Evolutionary conservation across 2,329 filamentous ascomycete genomes (phyloP), one percentile per base, ranked within the genome.

Genomic region (Aaosphaeria arxii): DNA sequence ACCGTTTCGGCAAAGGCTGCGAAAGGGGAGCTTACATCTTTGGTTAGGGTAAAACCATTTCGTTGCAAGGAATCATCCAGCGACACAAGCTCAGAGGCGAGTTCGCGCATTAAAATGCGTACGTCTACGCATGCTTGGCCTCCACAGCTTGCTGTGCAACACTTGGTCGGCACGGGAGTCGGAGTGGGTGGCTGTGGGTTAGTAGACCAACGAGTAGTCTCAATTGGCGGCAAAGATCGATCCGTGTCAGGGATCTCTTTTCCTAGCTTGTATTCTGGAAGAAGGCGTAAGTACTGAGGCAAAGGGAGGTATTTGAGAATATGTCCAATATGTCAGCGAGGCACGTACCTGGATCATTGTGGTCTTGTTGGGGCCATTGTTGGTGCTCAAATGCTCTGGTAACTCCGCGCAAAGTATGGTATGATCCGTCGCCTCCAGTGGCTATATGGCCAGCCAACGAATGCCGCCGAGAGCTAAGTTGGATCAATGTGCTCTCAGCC

Each of bases 121-220:
- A 53, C 44, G 46, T 50, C 52, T 40, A 46, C 55, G 48, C 61
- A 66, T 54, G 48, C 52, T 53, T 59, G 53, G 53, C 57, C 56
- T 47, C 50, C 30, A 46, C 57, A 65, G 47, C 50, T 46, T 42
- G 59, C 50, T 44, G 53, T 45, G 58, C 63, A 65, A 48, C 60
- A 62, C 7, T 9, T 9, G 33, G n/a, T 9, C 45, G 48, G 50
- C 32, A 57, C 45, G 30, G 47, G 50, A 50, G 52, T 54, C 58
- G 52, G 42, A 47, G 51, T 48, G 56, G 49, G 53, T 50, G 54
- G 55, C 56, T 48, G 47, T 41, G 49, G 55, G 46, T 50, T 53
- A 54, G 52, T 54, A 45, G 51, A 53, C 44, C 55, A 48, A 55
- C 44, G 50, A 51, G 51, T 49, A 46, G 43, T 51, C 51, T 41